phyloP scores from a whole-genome alignment of 2,329 filamentous ascomycete genomes.

The Ophiostoma sp. region DNA sequence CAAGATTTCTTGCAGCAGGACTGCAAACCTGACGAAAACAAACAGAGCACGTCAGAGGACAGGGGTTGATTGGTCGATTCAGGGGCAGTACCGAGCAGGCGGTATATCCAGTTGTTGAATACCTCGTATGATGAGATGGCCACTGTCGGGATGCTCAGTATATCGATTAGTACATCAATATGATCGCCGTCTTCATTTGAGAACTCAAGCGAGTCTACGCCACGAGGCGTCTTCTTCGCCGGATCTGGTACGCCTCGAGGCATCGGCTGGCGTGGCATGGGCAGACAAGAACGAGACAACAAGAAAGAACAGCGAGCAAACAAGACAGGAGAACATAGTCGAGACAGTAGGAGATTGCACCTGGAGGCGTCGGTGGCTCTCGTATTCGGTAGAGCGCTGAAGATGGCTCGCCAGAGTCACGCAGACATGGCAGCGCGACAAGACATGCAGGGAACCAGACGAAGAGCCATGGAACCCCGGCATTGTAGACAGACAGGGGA shows the following conservation, averaged over 20 bases:
- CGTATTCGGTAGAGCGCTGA: conserved; percentile 7
- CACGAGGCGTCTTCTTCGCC: not conserved
- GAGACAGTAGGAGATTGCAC: not conserved
- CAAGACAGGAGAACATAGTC: not conserved
- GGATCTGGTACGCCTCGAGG: conserved; percentile 3
- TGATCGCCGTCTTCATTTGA: not conserved
- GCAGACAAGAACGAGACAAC: not conserved
- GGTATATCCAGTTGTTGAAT: conserved; percentile 1
- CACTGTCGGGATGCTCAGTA: no score
- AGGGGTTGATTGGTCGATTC: conserved; percentile 19
- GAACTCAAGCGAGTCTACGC: conserved; percentile 1
- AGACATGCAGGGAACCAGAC: not conserved
- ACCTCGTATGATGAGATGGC: not conserved
- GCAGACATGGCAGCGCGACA: not conserved
- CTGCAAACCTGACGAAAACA: not conserved
- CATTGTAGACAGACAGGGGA: no score
- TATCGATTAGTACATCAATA: not conserved
- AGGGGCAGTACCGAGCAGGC: conserved; percentile 8
- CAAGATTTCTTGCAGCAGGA: not conserved
- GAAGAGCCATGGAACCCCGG: not conserved
- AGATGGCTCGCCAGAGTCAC: not conserved
- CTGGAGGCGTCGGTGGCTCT: conserved; percentile 8
- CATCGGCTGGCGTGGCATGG: not conserved
- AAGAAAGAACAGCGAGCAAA: not conserved
- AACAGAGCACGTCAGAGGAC: conserved; percentile 16